A percentile compares a stretch with the other conserved stretches of the same genome.
These are phyloP conservation scores for Glutinoglossum americanum DNA, from an alignment of 495 filamentous ascomycete species.

Conservation along the genomic window DNA sequence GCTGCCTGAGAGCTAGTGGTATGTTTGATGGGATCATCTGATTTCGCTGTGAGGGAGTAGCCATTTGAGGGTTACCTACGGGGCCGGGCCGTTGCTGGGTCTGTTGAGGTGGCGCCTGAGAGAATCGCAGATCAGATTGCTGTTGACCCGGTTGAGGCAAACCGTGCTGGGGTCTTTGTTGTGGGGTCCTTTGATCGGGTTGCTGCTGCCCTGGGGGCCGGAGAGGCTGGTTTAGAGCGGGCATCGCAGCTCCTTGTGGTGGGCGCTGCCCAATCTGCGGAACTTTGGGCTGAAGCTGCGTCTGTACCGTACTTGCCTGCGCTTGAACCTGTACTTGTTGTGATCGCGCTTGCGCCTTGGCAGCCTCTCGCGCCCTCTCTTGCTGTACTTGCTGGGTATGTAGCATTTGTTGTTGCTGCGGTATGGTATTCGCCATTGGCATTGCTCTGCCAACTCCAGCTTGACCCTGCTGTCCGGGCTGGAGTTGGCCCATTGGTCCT, in stretches of 20 bases:
- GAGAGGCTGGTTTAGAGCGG: slow-evolving; percentile 2
- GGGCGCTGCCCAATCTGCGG: neutral
- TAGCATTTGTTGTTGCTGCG: slow-evolving; percentile 3
- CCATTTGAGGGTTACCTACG: neutral
- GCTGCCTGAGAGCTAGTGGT: neutral
- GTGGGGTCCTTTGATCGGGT: neutral
- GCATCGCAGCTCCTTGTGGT: slow-evolving; percentile 2
- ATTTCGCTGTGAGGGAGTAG: neutral
- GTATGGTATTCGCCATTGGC: slow-evolving; percentile 3
- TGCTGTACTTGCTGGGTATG: slow-evolving; percentile 4
- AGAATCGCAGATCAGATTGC: neutral
- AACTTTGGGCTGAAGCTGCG: slow-evolving; percentile 3
- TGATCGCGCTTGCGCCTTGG: slow-evolving; percentile 1
- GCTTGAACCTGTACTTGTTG: slow-evolving; percentile 3
- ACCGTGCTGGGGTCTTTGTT: neutral
- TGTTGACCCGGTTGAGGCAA: neutral
- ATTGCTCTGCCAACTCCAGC: neutral
- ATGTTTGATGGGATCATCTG: neutral
- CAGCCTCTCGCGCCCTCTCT: neutral
- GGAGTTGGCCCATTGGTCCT: slow-evolving; percentile 1
- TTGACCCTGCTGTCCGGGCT: slow-evolving; percentile 5
- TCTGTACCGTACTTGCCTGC: neutral
- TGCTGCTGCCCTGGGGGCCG: neutral
- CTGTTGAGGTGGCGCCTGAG: neutral
- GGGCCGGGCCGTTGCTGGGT: neutral